phyloP scores from a whole-genome alignment of 805 yeast genomes.

The Zygoascus flipseniorum region DNA sequence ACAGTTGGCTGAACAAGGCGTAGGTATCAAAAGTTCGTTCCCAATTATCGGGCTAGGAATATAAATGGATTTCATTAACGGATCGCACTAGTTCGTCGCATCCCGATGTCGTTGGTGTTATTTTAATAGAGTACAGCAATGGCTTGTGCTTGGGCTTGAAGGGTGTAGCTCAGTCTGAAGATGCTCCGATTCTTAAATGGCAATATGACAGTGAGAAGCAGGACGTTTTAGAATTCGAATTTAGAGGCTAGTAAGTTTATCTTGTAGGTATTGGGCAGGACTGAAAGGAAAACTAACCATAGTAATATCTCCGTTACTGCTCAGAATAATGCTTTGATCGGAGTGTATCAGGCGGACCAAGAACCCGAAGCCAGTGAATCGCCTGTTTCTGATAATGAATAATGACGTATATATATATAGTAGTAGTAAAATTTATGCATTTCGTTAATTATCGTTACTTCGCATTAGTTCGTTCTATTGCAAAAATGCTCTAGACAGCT shows the following conservation, averaged over 20 bases:
- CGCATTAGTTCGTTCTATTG: not conserved
- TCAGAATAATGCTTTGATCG: constrained; percentile 2
- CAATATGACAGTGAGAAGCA: constrained; percentile 3
- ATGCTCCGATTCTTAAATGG: constrained; percentile 15
- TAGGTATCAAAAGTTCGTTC: constrained; percentile 1
- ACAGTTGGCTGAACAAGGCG: constrained; percentile 14
- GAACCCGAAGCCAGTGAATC: too few species aligned
- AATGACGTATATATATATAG: not conserved
- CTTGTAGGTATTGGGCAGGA: not conserved
- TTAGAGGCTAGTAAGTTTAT: constrained; percentile 7
- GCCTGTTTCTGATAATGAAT: not conserved
- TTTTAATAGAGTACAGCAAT: constrained; percentile 13
- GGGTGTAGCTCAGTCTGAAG: constrained; percentile 15
- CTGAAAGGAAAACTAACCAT: not conserved
- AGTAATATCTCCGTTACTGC: constrained; percentile 4
- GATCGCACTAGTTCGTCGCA: constrained; percentile 2
- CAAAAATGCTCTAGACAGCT: constrained; percentile 18
- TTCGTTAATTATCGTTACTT: not conserved
- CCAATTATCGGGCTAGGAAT: not conserved
- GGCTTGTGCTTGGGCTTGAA: constrained; percentile 18
- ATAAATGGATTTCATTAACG: not conserved
- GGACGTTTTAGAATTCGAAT: constrained; percentile 6
- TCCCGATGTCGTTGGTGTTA: constrained; percentile 14
- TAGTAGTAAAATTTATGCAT: not conserved
- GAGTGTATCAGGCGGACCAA: constrained; percentile 1